Evolutionary conservation across 805 yeast species (phyloP).

Genomic region (Hanseniaspora nectarophila): DNA sequence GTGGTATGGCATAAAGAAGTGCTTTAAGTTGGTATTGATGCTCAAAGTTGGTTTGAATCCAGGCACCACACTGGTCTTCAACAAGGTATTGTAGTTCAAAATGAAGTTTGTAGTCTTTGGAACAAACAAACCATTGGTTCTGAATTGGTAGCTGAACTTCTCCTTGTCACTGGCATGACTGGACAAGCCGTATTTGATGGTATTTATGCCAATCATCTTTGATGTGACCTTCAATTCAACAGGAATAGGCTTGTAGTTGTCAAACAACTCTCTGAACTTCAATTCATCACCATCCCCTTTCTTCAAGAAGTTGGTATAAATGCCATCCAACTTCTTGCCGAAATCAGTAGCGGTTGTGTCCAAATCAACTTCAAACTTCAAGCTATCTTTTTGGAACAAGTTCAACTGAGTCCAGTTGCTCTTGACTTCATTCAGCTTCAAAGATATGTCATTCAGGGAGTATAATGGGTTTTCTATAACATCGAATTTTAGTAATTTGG

Average conservation of each 20-base stretch:
- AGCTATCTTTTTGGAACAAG: background rate
- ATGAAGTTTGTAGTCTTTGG: background rate
- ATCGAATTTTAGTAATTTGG: background rate
- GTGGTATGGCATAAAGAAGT: constrained; percentile 2
- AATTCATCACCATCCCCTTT: background rate
- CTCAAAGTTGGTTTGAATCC: constrained; percentile 1
- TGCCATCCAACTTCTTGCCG: background rate
- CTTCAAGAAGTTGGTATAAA: background rate
- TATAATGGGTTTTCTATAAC: constrained; percentile 10
- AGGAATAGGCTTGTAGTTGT: constrained; percentile 7
- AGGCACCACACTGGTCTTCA: constrained; percentile 2
- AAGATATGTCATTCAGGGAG: background rate
- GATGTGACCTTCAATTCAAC: constrained; percentile 9
- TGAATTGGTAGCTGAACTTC: constrained; percentile 1
- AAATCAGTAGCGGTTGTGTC: background rate
- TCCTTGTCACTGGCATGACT: constrained; percentile 1
- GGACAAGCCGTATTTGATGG: background rate
- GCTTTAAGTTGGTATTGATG: background rate
- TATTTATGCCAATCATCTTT: background rate
- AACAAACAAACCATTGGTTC: background rate
- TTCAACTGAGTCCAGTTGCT: constrained; percentile 4
- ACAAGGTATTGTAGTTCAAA: background rate
- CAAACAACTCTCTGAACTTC: constrained; percentile 5
- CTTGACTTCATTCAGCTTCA: background rate
- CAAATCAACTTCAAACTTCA: background rate